Base-by-base conservation (phyloP, 805 yeast species). In the Candida tallmaniae region DNA sequence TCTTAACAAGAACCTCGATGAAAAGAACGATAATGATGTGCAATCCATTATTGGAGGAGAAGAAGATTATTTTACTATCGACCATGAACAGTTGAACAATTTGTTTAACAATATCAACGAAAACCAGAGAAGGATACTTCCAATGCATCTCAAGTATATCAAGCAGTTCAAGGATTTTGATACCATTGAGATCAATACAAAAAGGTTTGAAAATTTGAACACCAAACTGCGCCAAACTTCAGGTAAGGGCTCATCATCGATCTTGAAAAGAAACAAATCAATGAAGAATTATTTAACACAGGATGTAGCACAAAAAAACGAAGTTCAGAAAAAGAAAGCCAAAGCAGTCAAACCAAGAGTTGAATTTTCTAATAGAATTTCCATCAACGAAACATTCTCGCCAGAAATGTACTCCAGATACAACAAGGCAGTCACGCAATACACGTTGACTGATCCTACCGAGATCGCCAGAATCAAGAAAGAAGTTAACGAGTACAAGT, bases 401-500 rank as follows among this genome's bases (percentile, higher is more conserved):
- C 60, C 78, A 3, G 56, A 57, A 8, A 54, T 63, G 42, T 80
- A 80, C 50, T 71, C 75, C 45, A 64, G 86, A 32, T 70, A 61
- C 61, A 79, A 68, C 54, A 65, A 57, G 52, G 62, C 60, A 7
- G 70, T 75, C 38, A 74, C 77, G 23, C 74, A 68, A 54, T 71
- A 69, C 50, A 58, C 73, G 40, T 50, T 68, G 46, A 57, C 71
- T n/a, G 73, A 74, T 36, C 74, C 78, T 3, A 54, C 54, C 17
- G 60, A 70, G 43, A 69, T 80, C 37, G 69, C 68, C 42, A 68
- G 65, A 33, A 77, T 83, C 44, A 76, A 84, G 52, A 58, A 62
- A 25, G 90, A 83, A 50, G 54, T 83, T 46, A 83, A 83, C 48
- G 60, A 65, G 17, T 82, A 61, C 58, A 83, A 83, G 51, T 68